Base-by-base conservation (phyloP, 1,139 yeast genomes). In the Yamadazyma songkhlaensis region DNA sequence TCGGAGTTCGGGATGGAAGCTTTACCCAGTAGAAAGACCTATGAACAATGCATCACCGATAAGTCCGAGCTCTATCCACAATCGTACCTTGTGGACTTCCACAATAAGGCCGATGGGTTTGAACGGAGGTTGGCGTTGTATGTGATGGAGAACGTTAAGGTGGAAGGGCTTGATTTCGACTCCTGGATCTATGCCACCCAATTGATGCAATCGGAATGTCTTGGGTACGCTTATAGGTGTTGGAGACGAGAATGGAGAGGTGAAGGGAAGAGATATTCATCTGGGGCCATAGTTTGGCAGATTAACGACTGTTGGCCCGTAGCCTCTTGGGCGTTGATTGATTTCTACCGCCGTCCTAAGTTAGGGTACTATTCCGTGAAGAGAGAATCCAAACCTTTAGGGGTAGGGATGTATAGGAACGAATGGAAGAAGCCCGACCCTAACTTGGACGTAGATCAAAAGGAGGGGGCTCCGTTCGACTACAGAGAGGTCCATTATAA, bases 281-380 rank as follows among this genome's bases (percentile, higher is more conserved):
- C 71, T 10, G 76, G 76, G 0, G 64, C 67, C 2, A 47, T 70
- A 22, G 75, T 72, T 6, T 72, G 78, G 78, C 78, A 72, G 49
- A 50, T 68, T 12, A 71, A 72, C 43, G 78, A 72, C 47, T 72
- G 77, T 47, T 72, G 75, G 74, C 78, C 78, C 3, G 70, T 60
- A 7, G 57, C 73, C 3, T 57, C 67, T 17, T 72, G 78, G 78
- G 55, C 76, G 1, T 51, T 70, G 13, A 51, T 65, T 22, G 78
- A 72, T 47, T 68, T 54, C 46, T 60, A 55, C 37, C 47, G 50
- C 22, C 50, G 60, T n/a, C 74, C 74, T 6, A 72, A 72, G 49
- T 50, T 72, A 35, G 68, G 68, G 0, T 72, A 62, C 47, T 72
- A 64, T 45, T 64, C 74, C 2, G 57, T 72, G 15, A 70, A 67